phyloP scores from a whole-genome alignment of 306 rosid genomes.

The Clitoria ternatea region DNA sequence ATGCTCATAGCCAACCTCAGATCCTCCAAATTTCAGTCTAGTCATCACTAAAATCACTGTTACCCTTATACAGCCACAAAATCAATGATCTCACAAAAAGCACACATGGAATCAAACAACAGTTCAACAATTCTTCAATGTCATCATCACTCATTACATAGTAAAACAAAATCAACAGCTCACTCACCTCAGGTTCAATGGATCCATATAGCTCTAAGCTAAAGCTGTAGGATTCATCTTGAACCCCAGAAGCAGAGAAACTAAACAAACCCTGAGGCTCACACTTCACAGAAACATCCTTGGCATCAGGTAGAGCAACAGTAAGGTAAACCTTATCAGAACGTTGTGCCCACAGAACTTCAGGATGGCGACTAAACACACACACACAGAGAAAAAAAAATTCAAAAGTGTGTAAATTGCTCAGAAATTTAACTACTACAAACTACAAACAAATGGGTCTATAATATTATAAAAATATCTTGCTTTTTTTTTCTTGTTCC shows the following conservation, averaged over 20 bases:
- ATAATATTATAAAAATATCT: neutral
- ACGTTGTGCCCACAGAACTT: constrained; percentile 95
- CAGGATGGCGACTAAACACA: constrained; percentile 76
- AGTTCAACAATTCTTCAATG: neutral
- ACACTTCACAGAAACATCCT: constrained; percentile 64
- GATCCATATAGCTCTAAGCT: constrained; percentile 62
- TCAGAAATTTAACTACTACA: neutral
- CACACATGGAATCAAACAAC: neutral
- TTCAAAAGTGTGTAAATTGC: neutral
- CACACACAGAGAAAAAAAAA: neutral
- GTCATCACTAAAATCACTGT: neutral
- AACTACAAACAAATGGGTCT: neutral
- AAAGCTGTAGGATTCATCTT: constrained; percentile 60
- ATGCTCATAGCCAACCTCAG: neutral
- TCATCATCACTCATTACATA: neutral
- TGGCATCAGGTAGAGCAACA: constrained; percentile 80
- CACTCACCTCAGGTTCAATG: constrained; percentile 58
- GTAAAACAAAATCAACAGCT: neutral
- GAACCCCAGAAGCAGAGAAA: constrained; percentile 73
- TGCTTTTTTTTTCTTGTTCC: neutral
- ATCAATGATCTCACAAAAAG: neutral
- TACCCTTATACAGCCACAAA: neutral
- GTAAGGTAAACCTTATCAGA: constrained; percentile 80
- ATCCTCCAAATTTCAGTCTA: neutral
- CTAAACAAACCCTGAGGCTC: constrained; percentile 72